phyloP scores from a whole-genome alignment of 2,329 filamentous ascomycete species.

The Aspergillus brunneoviolaceus region DNA sequence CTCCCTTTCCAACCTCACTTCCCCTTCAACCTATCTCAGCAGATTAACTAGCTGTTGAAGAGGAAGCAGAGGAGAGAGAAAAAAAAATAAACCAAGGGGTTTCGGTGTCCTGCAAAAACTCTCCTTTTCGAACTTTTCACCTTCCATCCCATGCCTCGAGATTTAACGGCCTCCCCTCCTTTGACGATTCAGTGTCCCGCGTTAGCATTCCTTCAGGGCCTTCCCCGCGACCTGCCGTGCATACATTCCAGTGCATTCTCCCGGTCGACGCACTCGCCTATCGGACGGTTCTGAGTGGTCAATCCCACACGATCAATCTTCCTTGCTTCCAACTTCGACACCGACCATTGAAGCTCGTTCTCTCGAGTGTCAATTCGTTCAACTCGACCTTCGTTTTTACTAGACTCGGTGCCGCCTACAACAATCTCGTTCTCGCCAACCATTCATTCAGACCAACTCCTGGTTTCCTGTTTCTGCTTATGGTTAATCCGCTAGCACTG shows the following conservation, averaged over 20 bases:
- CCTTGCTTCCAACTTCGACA: constrained; percentile 16
- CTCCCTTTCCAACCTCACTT: constrained; percentile 12
- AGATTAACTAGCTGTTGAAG: neutral
- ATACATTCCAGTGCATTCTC: constrained; percentile 31
- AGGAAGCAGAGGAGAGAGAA: neutral
- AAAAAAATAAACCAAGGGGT: neutral
- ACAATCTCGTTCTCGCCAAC: neutral
- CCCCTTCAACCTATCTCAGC: neutral
- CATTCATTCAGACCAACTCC: constrained; percentile 1
- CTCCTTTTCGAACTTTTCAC: neutral
- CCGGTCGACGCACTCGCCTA: constrained; percentile 30
- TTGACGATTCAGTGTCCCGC: constrained; percentile 16
- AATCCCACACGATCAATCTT: constrained; percentile 13
- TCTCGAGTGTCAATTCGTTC: constrained; percentile 7
- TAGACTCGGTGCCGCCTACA: constrained; percentile 5
- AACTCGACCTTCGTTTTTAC: neutral
- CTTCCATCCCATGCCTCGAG: constrained; percentile 12
- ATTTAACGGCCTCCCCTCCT: constrained; percentile 17
- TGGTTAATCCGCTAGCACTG: constrained; percentile 29
- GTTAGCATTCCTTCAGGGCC: constrained; percentile 30
- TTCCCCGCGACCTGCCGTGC: constrained; percentile 27
- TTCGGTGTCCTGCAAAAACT: neutral
- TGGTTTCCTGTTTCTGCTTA: constrained; percentile 23
- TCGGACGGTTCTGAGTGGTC: constrained; percentile 18
- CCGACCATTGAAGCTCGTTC: constrained; percentile 8